These are phyloP conservation scores for Saturnispora gosingensis DNA, from an alignment of 805 yeast genomes.

Conservation along the genomic window DNA sequence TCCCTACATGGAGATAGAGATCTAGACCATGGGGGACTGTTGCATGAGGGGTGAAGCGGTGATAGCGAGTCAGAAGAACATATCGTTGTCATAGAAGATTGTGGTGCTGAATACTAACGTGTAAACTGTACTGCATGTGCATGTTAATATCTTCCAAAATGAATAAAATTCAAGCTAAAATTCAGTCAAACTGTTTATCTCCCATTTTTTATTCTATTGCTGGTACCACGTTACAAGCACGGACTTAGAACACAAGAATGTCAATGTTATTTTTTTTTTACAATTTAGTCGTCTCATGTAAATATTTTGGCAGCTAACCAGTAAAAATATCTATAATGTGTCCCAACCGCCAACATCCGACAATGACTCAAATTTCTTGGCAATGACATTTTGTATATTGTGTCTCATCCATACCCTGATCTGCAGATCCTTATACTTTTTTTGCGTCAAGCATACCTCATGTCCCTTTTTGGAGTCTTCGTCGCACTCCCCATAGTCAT, in stretches of 20 bases:
- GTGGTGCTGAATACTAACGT: no score
- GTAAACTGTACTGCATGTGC: no score
- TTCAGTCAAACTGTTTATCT: no score
- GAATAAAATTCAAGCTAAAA: no score
- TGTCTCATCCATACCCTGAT: conserved; percentile 70
- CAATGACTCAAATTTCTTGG: conserved; percentile 68
- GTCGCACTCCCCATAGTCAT: conserved; percentile 78
- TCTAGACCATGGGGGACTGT: not conserved
- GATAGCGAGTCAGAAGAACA: not conserved
- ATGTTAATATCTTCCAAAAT: no score
- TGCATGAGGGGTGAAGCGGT: not conserved
- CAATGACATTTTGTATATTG: conserved; percentile 66
- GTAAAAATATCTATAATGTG: conserved; percentile 38
- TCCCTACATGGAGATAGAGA: not conserved
- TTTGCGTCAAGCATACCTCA: conserved; percentile 54
- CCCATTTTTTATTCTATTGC: not conserved
- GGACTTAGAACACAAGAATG: not conserved
- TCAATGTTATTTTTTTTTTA: not conserved
- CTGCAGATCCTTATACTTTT: conserved; percentile 56
- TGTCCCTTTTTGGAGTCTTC: conserved; percentile 63
- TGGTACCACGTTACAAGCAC: not conserved
- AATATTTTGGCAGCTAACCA: not conserved
- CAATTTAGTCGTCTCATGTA: not conserved
- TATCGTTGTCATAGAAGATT: no score
- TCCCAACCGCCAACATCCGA: conserved; percentile 96